These are phyloP conservation scores for Penicillium sp. DNA, from an alignment of 2,329 filamentous ascomycete species.

Conservation along the genomic window DNA sequence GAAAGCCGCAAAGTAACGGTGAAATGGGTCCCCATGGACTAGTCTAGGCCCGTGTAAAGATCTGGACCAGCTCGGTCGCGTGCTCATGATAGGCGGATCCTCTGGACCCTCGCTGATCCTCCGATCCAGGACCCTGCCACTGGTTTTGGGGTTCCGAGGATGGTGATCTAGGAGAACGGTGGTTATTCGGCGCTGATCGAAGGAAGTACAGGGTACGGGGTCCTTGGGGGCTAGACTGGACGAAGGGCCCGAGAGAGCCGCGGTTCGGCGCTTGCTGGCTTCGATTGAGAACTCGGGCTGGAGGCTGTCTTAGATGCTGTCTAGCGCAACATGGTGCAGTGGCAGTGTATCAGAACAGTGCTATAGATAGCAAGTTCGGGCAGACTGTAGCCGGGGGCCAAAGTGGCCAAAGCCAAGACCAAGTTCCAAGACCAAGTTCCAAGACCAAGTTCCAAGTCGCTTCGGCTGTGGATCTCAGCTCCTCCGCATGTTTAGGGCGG, in stretches of 20 bases:
- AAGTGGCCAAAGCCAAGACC: neutral
- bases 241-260: constrained; percentile 1
- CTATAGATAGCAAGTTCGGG: neutral
- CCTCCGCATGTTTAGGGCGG: constrained; percentile 7
- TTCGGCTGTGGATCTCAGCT: constrained; percentile 17
- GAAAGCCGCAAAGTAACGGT: neutral
- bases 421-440: neutral
- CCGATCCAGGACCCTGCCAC: neutral
- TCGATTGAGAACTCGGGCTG: neutral
- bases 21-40: neutral
- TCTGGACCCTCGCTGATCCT: constrained; percentile 8
- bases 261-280: neutral
- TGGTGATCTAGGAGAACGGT: neutral
- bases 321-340: neutral
- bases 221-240: neutral
- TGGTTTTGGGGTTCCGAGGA: neutral
- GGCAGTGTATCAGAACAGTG: neutral
- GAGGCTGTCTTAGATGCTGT: neutral
- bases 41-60: neutral
- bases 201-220: neutral
- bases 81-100: constrained; percentile 6
- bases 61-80: neutral
- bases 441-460: constrained; percentile 1
- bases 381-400: neutral
- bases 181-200: neutral